Percentiles rank a stretch among this genome's conserved stretches.
Evolutionary conservation across 2,329 filamentous ascomycete genomes (phyloP).

Genomic region (Aspergillus floridensis): DNA sequence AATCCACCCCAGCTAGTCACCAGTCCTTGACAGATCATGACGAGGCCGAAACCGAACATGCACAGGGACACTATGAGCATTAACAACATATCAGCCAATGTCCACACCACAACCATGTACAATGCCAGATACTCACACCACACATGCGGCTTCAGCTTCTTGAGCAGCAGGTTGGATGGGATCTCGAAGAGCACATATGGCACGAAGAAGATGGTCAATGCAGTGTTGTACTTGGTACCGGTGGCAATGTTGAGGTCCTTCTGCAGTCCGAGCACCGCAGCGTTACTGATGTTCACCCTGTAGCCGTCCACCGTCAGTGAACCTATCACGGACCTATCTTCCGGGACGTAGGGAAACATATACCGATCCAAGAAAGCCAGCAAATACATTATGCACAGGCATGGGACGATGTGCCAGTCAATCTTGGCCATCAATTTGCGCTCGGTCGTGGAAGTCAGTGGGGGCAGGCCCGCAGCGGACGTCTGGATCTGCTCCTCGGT

Average conservation of each 20-base stretch:
- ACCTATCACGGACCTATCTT: neutral
- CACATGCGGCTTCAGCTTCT: constrained; percentile 63
- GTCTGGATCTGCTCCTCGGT: constrained; percentile 21
- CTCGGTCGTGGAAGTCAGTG: constrained; percentile 49
- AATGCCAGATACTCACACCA: constrained; percentile 51
- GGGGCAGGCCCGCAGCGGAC: constrained; percentile 25
- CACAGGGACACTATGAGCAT: constrained; percentile 60
- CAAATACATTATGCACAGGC: constrained; percentile 69
- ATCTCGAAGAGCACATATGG: constrained; percentile 68
- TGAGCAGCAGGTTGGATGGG: constrained; percentile 69
- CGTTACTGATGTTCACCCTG: constrained; percentile 77
- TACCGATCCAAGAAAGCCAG: constrained; percentile 63
- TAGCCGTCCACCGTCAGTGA: constrained; percentile 9
- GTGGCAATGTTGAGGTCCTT: constrained; percentile 58
- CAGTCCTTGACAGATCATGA: constrained; percentile 72
- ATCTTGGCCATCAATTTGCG: constrained; percentile 66
- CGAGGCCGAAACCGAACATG: constrained; percentile 80
- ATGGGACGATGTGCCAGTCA: constrained; percentile 69
- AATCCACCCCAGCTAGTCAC: constrained; percentile 75
- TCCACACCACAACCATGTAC: neutral
- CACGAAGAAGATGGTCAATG: constrained; percentile 77
- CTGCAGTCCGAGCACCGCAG: constrained; percentile 63
- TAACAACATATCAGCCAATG: neutral
- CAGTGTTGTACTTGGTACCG: constrained; percentile 66
- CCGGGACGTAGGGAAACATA: constrained; percentile 21